Percentiles rank a stretch among this genome's conserved stretches.
These are phyloP conservation scores for Thraustochytrium striatum DNA, from an alignment of 352 stramenopile genomes.

Conservation along the genomic window DNA sequence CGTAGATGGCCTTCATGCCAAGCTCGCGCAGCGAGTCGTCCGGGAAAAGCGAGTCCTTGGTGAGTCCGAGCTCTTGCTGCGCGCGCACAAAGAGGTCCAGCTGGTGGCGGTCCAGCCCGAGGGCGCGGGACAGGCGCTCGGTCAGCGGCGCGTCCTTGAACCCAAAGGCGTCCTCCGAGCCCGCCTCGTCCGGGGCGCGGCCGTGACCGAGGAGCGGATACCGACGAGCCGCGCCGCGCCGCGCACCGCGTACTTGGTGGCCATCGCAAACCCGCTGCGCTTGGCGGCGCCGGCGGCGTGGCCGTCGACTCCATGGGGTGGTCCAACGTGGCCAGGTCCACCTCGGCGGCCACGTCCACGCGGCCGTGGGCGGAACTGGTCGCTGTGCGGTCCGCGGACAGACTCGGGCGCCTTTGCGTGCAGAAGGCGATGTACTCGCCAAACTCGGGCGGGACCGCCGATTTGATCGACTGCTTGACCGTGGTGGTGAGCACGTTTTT, in stretches of 20 bases:
- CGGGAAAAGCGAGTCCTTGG: constrained; percentile 16
- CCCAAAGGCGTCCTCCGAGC: no score
- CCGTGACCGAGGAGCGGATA: no score
- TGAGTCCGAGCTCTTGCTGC: constrained; percentile 29
- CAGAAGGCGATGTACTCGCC: constrained; percentile 41
- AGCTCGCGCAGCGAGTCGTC: constrained; percentile 33
- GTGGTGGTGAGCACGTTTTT: constrained; percentile 28
- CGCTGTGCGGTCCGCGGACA: neutral
- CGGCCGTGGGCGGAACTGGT: constrained; percentile 32
- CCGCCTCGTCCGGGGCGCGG: no score
- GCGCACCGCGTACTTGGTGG: neutral
- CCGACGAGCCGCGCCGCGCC: neutral
- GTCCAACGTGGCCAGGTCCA: constrained; percentile 33
- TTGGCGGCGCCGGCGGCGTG: neutral
- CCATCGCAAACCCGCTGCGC: neutral
- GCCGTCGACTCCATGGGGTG: constrained; percentile 12
- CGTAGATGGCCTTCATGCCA: constrained; percentile 38
- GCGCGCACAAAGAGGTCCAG: constrained; percentile 36
- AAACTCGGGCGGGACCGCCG: constrained; percentile 34
- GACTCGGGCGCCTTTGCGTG: neutral
- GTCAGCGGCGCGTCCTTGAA: constrained; percentile 29
- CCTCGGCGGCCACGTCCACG: constrained; percentile 23
- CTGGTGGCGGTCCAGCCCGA: constrained; percentile 15
- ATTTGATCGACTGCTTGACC: constrained; percentile 13
- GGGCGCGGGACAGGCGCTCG: neutral